These are phyloP conservation scores for Solanum chmielewskii DNA, from an alignment of 257 asterid genomes.

Conservation along the genomic window DNA sequence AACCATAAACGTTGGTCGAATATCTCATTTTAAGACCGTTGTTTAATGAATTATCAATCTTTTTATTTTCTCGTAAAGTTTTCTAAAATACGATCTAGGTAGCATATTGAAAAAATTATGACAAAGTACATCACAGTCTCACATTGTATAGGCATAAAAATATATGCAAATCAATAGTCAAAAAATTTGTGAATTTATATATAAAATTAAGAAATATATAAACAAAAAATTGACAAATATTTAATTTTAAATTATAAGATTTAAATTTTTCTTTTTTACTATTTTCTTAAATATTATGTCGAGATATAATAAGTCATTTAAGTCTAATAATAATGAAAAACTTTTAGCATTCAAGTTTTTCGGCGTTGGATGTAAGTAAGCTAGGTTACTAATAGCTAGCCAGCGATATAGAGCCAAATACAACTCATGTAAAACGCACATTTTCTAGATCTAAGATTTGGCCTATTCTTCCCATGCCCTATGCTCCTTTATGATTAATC, in stretches of 20 bases:
- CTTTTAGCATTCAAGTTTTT: neutral
- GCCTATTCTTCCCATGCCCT: neutral
- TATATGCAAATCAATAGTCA: too few species aligned
- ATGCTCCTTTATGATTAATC: neutral
- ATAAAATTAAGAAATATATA: neutral
- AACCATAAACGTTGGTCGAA: neutral
- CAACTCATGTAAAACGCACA: neutral
- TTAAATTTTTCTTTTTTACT: too few species aligned
- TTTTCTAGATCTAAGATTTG: neutral
- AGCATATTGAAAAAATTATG: neutral
- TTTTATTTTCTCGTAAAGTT: too few species aligned
- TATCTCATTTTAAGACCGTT: neutral
- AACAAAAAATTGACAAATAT: too few species aligned
- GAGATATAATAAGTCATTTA: too few species aligned
- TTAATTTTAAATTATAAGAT: too few species aligned
- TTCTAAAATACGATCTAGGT: neutral
- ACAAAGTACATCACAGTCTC: neutral
- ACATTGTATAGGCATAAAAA: neutral
- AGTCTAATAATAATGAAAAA: neutral
- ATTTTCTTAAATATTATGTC: rapidly evolving
- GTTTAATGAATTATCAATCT: neutral
- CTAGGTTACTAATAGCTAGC: neutral
- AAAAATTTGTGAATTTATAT: neutral
- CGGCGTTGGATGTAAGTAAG: neutral
- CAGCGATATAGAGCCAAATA: neutral